Percentiles rank a stretch among this genome's conserved stretches.
These are phyloP conservation scores for Luzula sylvatica DNA, from an alignment of 176 grass and related monocot species.

Conservation along the genomic window DNA sequence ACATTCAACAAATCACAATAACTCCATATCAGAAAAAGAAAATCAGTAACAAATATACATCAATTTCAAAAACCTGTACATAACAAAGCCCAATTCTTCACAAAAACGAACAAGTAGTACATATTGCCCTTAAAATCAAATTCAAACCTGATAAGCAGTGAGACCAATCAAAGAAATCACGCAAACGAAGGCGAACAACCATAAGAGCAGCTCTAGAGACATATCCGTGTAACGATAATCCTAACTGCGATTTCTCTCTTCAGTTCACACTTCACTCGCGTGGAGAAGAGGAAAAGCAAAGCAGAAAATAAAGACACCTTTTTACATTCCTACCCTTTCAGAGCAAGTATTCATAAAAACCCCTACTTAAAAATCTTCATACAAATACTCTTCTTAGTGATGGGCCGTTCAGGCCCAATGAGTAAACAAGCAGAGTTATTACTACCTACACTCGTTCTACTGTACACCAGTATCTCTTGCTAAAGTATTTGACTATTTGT, in stretches of 20 bases:
- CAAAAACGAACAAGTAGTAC: too few species aligned
- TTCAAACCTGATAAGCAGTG: slow-evolving; percentile 58
- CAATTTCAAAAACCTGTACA: neutral
- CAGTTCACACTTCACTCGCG: neutral
- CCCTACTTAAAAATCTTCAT: too few species aligned
- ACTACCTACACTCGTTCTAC: too few species aligned
- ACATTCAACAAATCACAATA: slow-evolving; percentile 9
- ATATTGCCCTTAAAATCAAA: neutral
- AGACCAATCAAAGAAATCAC: slow-evolving; percentile 62
- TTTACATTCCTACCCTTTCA: too few species aligned
- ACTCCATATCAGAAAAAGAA: slow-evolving; percentile 24
- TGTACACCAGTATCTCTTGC: too few species aligned
- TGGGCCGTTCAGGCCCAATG: too few species aligned
- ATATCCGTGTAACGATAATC: slow-evolving; percentile 20
- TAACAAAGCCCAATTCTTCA: too few species aligned
- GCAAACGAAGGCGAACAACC: slow-evolving; percentile 65
- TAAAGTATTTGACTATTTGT: too few species aligned
- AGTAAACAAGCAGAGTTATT: too few species aligned
- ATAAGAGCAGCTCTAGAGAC: slow-evolving; percentile 70
- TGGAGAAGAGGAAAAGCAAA: slow-evolving; percentile 2
- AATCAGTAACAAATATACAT: neutral
- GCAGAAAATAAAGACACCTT: too few species aligned
- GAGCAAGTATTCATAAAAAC: too few species aligned
- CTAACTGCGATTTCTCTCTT: neutral
- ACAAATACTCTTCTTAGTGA: too few species aligned